Percentiles rank a stretch among this genome's conserved stretches.
These are phyloP conservation scores for Sclerotinia borealis DNA, from an alignment of 2,329 filamentous ascomycete genomes.

Conservation along the genomic window DNA sequence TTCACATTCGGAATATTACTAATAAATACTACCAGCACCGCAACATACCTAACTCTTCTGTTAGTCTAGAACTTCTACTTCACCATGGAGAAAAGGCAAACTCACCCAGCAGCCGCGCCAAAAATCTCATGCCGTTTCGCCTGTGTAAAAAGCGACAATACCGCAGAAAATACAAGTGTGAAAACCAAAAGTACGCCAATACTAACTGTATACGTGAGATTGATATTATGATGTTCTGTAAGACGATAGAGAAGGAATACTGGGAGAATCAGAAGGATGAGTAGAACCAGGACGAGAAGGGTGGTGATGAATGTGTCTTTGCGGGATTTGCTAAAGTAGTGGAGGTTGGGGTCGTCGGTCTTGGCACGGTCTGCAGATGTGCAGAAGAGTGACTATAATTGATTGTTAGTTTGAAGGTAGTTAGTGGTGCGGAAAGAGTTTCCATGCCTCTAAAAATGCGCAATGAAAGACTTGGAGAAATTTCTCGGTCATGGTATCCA, in stretches of 20 bases:
- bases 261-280: constrained; percentile 13
- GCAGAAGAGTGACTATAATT: constrained; percentile 15
- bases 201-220: constrained; percentile 12
- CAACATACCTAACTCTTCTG: constrained; percentile 19
- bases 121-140: constrained; percentile 27
- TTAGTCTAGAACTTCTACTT: not conserved
- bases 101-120: constrained; percentile 27
- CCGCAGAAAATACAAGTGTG: constrained; percentile 21
- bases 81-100: not conserved
- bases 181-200: constrained; percentile 22
- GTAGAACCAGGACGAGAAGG: not conserved
- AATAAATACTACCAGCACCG: constrained; percentile 23
- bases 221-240: not conserved
- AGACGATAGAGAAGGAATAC: constrained; percentile 19
- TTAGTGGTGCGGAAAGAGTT: too few relatives aligned
- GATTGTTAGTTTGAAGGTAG: not conserved
- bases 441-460: not conserved
- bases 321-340: constrained; percentile 11
- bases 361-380: not conserved
- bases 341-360: not conserved
- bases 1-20: constrained; percentile 11
- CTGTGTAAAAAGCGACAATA: constrained; percentile 21
- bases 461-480: constrained; percentile 20
- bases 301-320: constrained; percentile 5
- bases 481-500: constrained; percentile 34